Evolutionary conservation across 768 basidiomycete genomes (phyloP), one percentile per base, ranked within the genome.

Genomic region (Mycena chlorophos): DNA sequence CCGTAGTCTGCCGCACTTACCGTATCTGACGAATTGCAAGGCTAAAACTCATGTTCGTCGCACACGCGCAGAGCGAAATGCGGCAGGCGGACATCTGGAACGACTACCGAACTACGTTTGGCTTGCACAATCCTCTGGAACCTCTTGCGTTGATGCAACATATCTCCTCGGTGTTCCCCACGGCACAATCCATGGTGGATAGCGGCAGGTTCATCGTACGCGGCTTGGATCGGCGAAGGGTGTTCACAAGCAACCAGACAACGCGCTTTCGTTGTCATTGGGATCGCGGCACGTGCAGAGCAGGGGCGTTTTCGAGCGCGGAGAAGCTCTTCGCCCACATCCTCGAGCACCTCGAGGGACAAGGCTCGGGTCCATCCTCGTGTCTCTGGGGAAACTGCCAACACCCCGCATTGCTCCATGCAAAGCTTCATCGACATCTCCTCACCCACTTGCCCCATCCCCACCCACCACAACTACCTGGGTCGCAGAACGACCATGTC

Each of bases 41-140:
- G 96, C 96, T 99, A 89, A 87, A 84, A 66, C 71, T 79, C n/a
- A 89, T 91, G 79, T 98, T 95, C 64, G 78, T 88, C 16, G 76
- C 86, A 17, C 86, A 87, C 56, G 70, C 86, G 1, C 85, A 88
- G 3, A 85, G 88, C 4, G 90, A 94, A 65, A 75, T 97, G 45
- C 94, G 91, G 1, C 96, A 70, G 93, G 96, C 28, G 87, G n/a
- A n/a, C n/a, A n/a, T n/a, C n/a, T n/a, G n/a, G n/a, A n/a, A n/a
- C n/a, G n/a, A n/a, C n/a, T n/a, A n/a, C n/a, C n/a, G n/a, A n/a
- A n/a, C n/a, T n/a, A n/a, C n/a, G n/a, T n/a, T n/a, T n/a, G n/a
- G n/a, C n/a, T n/a, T n/a, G n/a, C n/a, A n/a, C n/a, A n/a, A n/a
- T n/a, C n/a, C n/a, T n/a, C n/a, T n/a, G n/a, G n/a, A n/a, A n/a